Evolutionary conservation across 2,329 filamentous ascomycete genomes (phyloP).

Genomic region (Fusarium continuum): DNA sequence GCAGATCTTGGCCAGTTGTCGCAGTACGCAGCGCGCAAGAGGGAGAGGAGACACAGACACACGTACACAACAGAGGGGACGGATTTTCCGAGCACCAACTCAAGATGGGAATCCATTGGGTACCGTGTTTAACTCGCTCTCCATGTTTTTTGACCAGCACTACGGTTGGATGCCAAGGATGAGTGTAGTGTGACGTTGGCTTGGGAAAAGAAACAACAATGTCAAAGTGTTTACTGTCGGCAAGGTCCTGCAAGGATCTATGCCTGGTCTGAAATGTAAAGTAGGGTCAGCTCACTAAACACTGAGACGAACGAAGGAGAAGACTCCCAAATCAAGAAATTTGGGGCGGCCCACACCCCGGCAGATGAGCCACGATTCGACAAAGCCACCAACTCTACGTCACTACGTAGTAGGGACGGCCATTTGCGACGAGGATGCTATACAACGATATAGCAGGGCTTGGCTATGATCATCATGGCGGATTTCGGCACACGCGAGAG

Average conservation of each 20-base stretch:
- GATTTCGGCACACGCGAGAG: slow-evolving; percentile 20
- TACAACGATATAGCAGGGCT: slow-evolving; percentile 19
- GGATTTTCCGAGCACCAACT: neutral
- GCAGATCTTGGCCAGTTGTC: slow-evolving; percentile 25
- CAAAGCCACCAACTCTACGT: slow-evolving; percentile 41
- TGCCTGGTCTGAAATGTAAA: slow-evolving; percentile 16
- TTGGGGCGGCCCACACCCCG: slow-evolving; percentile 26
- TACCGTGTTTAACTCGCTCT: neutral
- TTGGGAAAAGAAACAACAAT: slow-evolving; percentile 9
- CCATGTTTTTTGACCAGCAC: neutral
- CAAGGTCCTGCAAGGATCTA: slow-evolving; percentile 30
- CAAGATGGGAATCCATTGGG: slow-evolving; percentile 3
- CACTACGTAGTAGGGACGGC: slow-evolving; percentile 30
- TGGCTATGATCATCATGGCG: slow-evolving; percentile 28
- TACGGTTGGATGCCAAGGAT: slow-evolving; percentile 30
- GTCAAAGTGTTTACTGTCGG: too few species aligned
- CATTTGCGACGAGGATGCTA: slow-evolving; percentile 28
- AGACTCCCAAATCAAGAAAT: slow-evolving; percentile 36
- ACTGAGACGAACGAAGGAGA: slow-evolving; percentile 3
- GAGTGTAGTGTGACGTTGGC: slow-evolving; percentile 34
- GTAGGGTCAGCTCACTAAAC: neutral
- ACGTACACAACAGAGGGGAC: neutral
- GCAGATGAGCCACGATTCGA: slow-evolving; percentile 36
- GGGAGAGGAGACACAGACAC: neutral
- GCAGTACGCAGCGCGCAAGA: slow-evolving; percentile 14